A percentile compares a stretch with the other conserved stretches of the same genome.
Evolutionary conservation across 805 yeast species (phyloP).

Genomic region (Candida stauntonica): DNA sequence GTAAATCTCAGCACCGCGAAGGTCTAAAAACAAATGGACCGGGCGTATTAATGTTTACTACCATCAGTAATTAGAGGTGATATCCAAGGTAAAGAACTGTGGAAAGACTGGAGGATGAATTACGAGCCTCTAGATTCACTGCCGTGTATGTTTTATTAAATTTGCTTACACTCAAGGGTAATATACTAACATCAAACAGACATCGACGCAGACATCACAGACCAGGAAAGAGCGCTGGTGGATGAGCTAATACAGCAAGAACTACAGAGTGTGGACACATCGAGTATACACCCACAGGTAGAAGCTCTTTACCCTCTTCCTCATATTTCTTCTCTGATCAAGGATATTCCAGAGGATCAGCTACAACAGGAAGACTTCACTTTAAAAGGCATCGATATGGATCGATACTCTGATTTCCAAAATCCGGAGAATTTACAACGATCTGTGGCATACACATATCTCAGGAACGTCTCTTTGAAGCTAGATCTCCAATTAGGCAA

Average conservation of each 20-base stretch:
- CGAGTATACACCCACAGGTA: conserved; percentile 16
- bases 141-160: conserved; percentile 33
- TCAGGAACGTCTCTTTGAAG: conserved; percentile 35
- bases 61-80: no score
- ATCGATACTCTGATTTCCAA: conserved; percentile 29
- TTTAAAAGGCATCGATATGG: conserved; percentile 33
- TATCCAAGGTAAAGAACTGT: no score
- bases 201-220: conserved; percentile 34
- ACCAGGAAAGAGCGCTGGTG: conserved; percentile 34
- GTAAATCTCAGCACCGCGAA: conserved; percentile 11
- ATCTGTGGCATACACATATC: conserved; percentile 28
- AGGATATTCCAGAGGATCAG: conserved; percentile 10
- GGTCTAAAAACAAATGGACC: not conserved
- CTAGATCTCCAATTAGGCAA: conserved; percentile 32
- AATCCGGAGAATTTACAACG: conserved; percentile 23
- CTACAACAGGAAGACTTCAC: conserved; percentile 21
- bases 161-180: not conserved
- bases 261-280: conserved; percentile 1
- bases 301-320: conserved; percentile 23
- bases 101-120: no score
- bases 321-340: conserved; percentile 1
- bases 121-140: conserved; percentile 36
- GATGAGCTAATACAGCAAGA: conserved; percentile 32
- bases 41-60: no score
- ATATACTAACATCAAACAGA: conserved; percentile 21